A percentile compares a stretch with the other conserved stretches of the same genome.
Conservation (phyloP, 2,329 filamentous ascomycete species). For the Magnaporthiopsis poae region DNA sequence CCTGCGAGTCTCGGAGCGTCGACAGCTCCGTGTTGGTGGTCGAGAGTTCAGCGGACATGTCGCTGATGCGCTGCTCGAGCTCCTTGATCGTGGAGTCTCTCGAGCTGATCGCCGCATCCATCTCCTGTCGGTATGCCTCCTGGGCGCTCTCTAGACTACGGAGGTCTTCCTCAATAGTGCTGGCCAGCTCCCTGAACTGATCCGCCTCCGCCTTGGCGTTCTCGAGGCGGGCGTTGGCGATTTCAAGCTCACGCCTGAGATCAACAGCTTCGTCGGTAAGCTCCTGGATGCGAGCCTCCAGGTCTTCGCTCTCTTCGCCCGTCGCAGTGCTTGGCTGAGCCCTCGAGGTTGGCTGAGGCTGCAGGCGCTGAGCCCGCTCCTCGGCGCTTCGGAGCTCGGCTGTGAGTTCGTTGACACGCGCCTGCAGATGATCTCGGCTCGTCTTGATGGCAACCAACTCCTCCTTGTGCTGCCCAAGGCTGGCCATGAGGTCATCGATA, state of each 20-base stretch:
- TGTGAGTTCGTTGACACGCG: constrained; percentile 76
- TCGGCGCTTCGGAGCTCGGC: constrained; percentile 83
- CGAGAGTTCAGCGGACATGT: constrained; percentile 71
- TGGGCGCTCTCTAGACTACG: constrained; percentile 69
- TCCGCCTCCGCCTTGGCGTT: constrained; percentile 72
- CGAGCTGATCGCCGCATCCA: constrained; percentile 62
- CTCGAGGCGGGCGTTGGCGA: constrained; percentile 70
- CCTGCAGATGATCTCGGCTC: constrained; percentile 77
- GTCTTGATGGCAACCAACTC: constrained; percentile 81
- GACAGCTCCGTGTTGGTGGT: constrained; percentile 76
- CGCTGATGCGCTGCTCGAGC: constrained; percentile 72
- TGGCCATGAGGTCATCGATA: constrained; percentile 81
- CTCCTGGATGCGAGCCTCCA: constrained; percentile 61
- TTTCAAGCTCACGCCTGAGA: constrained; percentile 75
- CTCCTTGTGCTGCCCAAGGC: constrained; percentile 70
- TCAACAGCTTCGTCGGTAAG: constrained; percentile 75
- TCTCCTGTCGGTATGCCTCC: constrained; percentile 80
- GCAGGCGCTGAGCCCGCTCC: constrained; percentile 72
- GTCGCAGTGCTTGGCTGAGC: constrained; percentile 30
- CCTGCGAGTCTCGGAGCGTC: constrained; percentile 67
- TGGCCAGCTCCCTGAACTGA: constrained; percentile 80
- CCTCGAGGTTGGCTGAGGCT: constrained; percentile 64
- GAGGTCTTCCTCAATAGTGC: constrained; percentile 77
- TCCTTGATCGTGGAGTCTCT: constrained; percentile 75
- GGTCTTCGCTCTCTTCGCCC: constrained; percentile 31